Conservation (phyloP, 371 early-diverging fungal genomes). For the Zopfochytrium polystomum region DNA sequence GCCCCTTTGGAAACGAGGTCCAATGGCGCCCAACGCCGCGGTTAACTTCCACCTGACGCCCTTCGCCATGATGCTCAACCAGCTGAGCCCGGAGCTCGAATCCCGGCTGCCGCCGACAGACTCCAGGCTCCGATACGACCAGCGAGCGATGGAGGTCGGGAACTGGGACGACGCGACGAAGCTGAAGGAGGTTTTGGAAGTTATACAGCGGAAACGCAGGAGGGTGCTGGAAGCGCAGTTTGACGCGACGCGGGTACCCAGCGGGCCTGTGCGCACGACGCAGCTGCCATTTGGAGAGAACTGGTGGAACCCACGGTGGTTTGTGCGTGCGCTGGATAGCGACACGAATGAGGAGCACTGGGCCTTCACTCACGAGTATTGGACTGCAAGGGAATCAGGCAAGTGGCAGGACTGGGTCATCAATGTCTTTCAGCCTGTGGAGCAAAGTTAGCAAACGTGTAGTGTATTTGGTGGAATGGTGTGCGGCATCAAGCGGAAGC, state of each 20-base stretch:
- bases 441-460: too few species aligned
- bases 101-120: slow-evolving; percentile 69
- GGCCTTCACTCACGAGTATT: too few species aligned
- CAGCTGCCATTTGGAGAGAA: too few species aligned
- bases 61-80: slow-evolving; percentile 74
- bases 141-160: slow-evolving; percentile 58
- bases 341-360: too few species aligned
- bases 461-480: too few species aligned
- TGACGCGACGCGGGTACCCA: slow-evolving; percentile 27
- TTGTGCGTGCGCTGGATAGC: too few species aligned
- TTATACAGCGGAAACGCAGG: slow-evolving; percentile 68
- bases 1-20: slow-evolving; percentile 64
- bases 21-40: slow-evolving; percentile 35
- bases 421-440: too few species aligned
- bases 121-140: slow-evolving; percentile 76
- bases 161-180: slow-evolving; percentile 65
- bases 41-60: slow-evolving; percentile 65
- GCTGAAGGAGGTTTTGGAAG: slow-evolving; percentile 68
- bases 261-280: too few species aligned
- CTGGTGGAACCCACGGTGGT: too few species aligned
- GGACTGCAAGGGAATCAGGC: too few species aligned
- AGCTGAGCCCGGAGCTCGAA: slow-evolving; percentile 53
- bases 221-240: slow-evolving; percentile 34
- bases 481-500: too few species aligned
- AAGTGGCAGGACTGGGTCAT: too few species aligned